A percentile compares a stretch with the other conserved stretches of the same genome.
phyloP scores from a whole-genome alignment of 1,139 yeast genomes.

The Yamadazyma aaseri region DNA sequence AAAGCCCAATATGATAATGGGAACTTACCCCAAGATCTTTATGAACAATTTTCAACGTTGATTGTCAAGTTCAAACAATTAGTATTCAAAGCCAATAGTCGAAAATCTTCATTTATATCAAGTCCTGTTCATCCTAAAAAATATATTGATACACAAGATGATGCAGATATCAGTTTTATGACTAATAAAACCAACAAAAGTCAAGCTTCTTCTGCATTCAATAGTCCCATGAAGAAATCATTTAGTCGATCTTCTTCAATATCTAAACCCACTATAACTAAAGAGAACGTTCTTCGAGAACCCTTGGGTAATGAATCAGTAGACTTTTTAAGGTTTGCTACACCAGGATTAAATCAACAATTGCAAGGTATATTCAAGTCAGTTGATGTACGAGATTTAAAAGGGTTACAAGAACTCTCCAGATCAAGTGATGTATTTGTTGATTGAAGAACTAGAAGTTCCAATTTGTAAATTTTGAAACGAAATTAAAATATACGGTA shows the following conservation, averaged over 20 bases:
- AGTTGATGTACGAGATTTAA: conserved; percentile 1
- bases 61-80: conserved; percentile 3
- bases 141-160: conserved; percentile 2
- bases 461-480: neutral
- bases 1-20: conserved; percentile 1
- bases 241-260: conserved; percentile 10
- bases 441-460: conserved; percentile 5
- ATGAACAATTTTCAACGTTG: neutral
- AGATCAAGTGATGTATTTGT: conserved; percentile 8
- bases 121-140: neutral
- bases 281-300: conserved; percentile 13
- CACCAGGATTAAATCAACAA: conserved; percentile 11
- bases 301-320: conserved; percentile 7
- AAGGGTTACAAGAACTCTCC: conserved; percentile 4
- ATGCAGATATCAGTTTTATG: neutral
- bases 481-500: neutral
- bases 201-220: conserved; percentile 1
- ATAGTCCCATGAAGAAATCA: conserved; percentile 6
- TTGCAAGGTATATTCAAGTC: conserved; percentile 1
- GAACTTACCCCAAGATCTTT: neutral
- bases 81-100: neutral
- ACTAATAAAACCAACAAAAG: conserved; percentile 1
- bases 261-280: conserved; percentile 12
- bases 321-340: conserved; percentile 10
- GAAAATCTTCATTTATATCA: conserved; percentile 1